A percentile compares a stretch with the other conserved stretches of the same genome.
Conservation (phyloP, 768 basidiomycete species). For the Gymnopilus dilepis region DNA sequence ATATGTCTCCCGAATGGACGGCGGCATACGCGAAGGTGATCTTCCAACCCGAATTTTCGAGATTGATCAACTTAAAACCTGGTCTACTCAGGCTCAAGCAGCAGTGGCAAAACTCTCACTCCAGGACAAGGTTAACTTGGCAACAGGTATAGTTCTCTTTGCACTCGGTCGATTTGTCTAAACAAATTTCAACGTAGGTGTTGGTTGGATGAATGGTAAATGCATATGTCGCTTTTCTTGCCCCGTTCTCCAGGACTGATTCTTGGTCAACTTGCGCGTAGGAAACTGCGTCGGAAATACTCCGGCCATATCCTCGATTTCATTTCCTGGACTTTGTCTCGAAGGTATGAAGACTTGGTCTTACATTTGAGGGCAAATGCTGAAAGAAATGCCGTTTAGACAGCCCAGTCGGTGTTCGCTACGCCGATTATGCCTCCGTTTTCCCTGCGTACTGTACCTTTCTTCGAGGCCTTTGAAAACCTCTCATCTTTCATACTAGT, state of each 20-base stretch:
- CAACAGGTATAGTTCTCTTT: slow-evolving; percentile 47
- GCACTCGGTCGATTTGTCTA: neutral
- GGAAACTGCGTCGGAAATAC: slow-evolving; percentile 58
- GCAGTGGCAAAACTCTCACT: slow-evolving; percentile 56
- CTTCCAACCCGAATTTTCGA: too few species aligned
- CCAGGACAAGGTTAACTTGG: slow-evolving; percentile 61
- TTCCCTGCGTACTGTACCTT: slow-evolving; percentile 49
- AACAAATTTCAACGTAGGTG: slow-evolving; percentile 29
- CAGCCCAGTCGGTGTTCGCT: slow-evolving; percentile 55
- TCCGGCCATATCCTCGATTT: slow-evolving; percentile 48
- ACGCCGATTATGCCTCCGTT: slow-evolving; percentile 50
- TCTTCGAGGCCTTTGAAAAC: neutral
- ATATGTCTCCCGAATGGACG: slow-evolving; percentile 56
- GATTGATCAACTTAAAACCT: too few species aligned
- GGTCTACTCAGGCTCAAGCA: slow-evolving; percentile 44
- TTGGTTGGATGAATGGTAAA: slow-evolving; percentile 50
- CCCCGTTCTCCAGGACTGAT: neutral
- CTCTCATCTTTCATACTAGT: slow-evolving; percentile 30
- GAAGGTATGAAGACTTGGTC: slow-evolving; percentile 38
- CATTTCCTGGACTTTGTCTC: slow-evolving; percentile 56
- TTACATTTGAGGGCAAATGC: neutral
- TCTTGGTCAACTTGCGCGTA: slow-evolving; percentile 17
- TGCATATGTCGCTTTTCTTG: neutral
- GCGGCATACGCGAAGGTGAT: slow-evolving; percentile 60
- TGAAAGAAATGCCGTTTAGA: slow-evolving; percentile 29